Evolutionary conservation across 1,139 yeast genomes (phyloP).

Genomic region (Scheffersomyces stambukii): DNA sequence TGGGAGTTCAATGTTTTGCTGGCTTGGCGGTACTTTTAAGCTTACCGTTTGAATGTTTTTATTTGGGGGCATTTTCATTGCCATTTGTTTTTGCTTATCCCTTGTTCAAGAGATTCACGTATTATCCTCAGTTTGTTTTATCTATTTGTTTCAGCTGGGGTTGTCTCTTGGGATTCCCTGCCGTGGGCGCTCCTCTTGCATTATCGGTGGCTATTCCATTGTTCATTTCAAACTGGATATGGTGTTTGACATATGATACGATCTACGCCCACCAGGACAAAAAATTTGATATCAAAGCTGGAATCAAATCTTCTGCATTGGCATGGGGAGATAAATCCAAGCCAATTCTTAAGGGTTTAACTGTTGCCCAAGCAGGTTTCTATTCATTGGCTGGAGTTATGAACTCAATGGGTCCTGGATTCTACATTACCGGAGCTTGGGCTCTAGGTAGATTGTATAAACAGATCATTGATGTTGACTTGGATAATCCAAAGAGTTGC

Average conservation of each 20-base stretch:
- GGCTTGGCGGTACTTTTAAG: slow-evolving; percentile 71
- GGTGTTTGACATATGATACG: slow-evolving; percentile 97
- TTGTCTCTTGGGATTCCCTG: slow-evolving; percentile 89
- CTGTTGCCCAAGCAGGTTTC: slow-evolving; percentile 62
- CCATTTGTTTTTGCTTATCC: slow-evolving; percentile 87
- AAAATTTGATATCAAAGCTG: slow-evolving; percentile 77
- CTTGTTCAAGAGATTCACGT: slow-evolving; percentile 86
- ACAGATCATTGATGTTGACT: slow-evolving; percentile 68
- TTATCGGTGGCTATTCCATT: slow-evolving; percentile 74
- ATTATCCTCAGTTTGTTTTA: slow-evolving; percentile 85
- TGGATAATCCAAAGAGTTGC: slow-evolving; percentile 76
- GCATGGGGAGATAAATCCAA: slow-evolving; percentile 85
- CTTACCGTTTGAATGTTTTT: slow-evolving; percentile 78
- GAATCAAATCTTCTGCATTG: slow-evolving; percentile 91
- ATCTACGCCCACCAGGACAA: slow-evolving; percentile 98
- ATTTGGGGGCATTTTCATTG: slow-evolving; percentile 76
- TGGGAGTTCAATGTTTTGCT: slow-evolving; percentile 70
- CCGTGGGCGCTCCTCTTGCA: slow-evolving; percentile 78
- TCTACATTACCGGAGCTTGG: slow-evolving; percentile 57
- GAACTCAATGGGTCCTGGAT: slow-evolving; percentile 86
- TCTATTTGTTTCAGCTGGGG: slow-evolving; percentile 95
- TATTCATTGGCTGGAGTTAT: slow-evolving; percentile 71
- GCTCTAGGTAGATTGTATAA: slow-evolving; percentile 65
- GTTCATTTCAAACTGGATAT: slow-evolving; percentile 70
- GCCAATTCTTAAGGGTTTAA: slow-evolving; percentile 58